Evolutionary conservation across 2,329 filamentous ascomycete genomes (phyloP).

Genomic region (Rhinocladiella mackenziei): DNA sequence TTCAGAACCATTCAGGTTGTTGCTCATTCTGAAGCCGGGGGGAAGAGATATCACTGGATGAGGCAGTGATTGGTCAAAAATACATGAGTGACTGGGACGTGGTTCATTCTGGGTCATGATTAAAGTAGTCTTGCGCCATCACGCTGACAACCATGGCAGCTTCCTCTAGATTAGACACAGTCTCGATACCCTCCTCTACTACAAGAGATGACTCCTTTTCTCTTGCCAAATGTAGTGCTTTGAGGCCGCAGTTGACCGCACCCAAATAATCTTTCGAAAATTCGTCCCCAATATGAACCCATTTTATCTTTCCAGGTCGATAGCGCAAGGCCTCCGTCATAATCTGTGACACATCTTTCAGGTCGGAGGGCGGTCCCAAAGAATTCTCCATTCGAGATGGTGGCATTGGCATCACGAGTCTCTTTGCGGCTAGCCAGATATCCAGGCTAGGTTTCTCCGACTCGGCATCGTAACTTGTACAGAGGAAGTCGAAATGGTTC

Average conservation of each 20-base stretch:
- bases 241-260: constrained; percentile 39
- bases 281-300: constrained; percentile 46
- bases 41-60: too few relatives aligned
- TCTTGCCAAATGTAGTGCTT: constrained; percentile 35
- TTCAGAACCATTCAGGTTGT: too few relatives aligned
- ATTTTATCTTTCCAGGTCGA: constrained; percentile 11
- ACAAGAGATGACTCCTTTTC: constrained; percentile 8
- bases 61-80: too few relatives aligned
- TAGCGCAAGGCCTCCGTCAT: constrained; percentile 15
- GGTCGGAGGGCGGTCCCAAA: too few relatives aligned
- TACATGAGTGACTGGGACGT: too few relatives aligned
- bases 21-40: too few relatives aligned
- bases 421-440: constrained; percentile 40
- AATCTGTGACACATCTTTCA: constrained; percentile 1
- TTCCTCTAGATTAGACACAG: constrained; percentile 17
- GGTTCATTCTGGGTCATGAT: neutral
- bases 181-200: constrained; percentile 8
- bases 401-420: constrained; percentile 13
- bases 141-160: constrained; percentile 22
- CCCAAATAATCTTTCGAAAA: constrained; percentile 41
- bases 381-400: constrained; percentile 16
- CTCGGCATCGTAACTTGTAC: constrained; percentile 46
- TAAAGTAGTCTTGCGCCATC: constrained; percentile 17
- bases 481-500: constrained; percentile 42
- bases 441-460: constrained; percentile 41